phyloP scores from a whole-genome alignment of 257 asterid species.

The Knoxia roxburghii region DNA sequence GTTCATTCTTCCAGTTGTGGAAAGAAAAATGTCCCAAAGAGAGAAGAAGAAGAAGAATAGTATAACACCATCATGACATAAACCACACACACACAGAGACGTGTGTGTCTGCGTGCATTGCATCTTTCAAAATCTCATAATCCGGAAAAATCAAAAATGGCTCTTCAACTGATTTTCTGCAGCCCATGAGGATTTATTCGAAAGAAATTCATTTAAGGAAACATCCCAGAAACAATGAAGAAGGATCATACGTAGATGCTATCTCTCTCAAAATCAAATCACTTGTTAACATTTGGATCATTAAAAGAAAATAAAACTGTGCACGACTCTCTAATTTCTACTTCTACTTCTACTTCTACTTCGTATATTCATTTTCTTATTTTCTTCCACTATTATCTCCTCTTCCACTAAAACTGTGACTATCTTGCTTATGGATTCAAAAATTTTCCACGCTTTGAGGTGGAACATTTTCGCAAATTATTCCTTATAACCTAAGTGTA shows the following conservation, averaged over 20 bases:
- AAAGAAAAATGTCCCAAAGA: too few relatives aligned
- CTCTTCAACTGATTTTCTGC: conserved; percentile 9
- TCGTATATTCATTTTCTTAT: background rate
- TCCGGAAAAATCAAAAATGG: conserved; percentile 1
- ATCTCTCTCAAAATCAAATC: background rate
- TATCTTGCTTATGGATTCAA: background rate
- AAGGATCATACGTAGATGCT: conserved; percentile 26
- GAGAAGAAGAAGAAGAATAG: background rate
- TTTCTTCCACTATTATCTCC: conserved; percentile 7
- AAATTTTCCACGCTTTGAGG: background rate
- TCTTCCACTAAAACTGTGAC: background rate
- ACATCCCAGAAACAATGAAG: conserved; percentile 46
- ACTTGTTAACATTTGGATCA: background rate
- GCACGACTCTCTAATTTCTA: conserved; percentile 5
- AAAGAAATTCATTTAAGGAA: conserved; percentile 37
- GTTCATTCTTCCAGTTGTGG: too few relatives aligned
- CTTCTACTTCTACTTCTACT: background rate
- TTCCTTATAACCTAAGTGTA: too few relatives aligned
- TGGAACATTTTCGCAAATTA: background rate
- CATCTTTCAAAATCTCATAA: conserved; percentile 26
- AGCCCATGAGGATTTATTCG: conserved; percentile 26
- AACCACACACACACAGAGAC: background rate
- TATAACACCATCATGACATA: background rate
- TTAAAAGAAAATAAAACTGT: conserved; percentile 5
- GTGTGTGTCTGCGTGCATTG: conserved; percentile 11